Evolutionary conservation across 352 stramenopile species (phyloP).

Genomic region (Phytopythium chamaehyphon): DNA sequence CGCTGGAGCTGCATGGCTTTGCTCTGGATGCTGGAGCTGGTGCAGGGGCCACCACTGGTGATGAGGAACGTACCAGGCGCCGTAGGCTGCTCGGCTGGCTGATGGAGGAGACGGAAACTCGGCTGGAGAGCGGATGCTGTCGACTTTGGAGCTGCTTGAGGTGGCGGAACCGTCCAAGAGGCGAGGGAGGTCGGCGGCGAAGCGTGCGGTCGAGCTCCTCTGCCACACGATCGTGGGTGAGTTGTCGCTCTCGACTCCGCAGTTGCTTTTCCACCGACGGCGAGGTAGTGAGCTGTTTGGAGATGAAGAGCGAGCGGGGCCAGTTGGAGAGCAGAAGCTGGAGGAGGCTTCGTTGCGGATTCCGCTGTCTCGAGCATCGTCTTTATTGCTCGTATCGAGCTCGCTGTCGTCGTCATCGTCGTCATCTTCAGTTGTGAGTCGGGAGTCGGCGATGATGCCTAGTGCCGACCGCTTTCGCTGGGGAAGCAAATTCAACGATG

Average conservation of each 20-base stretch:
- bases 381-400: too few relatives aligned
- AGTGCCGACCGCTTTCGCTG: conserved; percentile 35
- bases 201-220: conserved; percentile 26
- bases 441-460: conserved; percentile 11
- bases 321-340: not conserved
- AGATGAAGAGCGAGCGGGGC: too few relatives aligned
- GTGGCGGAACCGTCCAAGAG: conserved; percentile 11
- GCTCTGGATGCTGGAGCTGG: conserved; percentile 26
- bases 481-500: conserved; percentile 15
- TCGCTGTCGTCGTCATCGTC: conserved; percentile 16
- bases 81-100: conserved; percentile 27
- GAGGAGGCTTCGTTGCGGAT: not conserved
- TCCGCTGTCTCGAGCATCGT: not conserved
- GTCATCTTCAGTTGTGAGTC: conserved; percentile 11
- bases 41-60: conserved; percentile 48
- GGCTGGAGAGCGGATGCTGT: not conserved
- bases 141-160: not conserved
- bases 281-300: not conserved
- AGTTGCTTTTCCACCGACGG: not conserved
- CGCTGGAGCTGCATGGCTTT: conserved; percentile 14
- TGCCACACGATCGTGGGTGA: conserved; percentile 43
- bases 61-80: conserved; percentile 54
- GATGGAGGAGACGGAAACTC: not conserved
- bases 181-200: conserved; percentile 34
- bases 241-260: not conserved